Percentiles rank a stretch among this genome's conserved stretches.
Evolutionary conservation across 345 rosid genomes (phyloP).

Genomic region (Erodium maritimum): DNA sequence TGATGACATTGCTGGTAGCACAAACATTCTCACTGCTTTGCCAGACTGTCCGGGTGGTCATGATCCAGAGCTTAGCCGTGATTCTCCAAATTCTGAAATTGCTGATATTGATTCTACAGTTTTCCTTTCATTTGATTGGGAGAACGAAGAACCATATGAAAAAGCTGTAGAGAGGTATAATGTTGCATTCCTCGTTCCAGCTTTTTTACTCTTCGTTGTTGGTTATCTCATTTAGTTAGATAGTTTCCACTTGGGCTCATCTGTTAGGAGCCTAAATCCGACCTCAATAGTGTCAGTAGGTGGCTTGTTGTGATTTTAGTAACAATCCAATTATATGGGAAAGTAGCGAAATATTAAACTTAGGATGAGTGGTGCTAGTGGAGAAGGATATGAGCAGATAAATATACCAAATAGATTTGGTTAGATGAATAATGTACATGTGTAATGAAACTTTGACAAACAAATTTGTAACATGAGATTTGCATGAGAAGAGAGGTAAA

Average conservation of each 20-base stretch:
- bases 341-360: too few relatives aligned
- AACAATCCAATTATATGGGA: background rate
- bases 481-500: background rate
- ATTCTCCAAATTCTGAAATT: slow-evolving; percentile 28
- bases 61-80: slow-evolving; percentile 22
- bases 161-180: slow-evolving; percentile 76
- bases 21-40: slow-evolving; percentile 24
- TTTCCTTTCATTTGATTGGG: slow-evolving; percentile 90
- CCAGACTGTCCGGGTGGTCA: slow-evolving; percentile 40
- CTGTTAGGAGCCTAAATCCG: too few relatives aligned
- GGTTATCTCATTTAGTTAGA: background rate
- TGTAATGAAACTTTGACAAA: background rate
- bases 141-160: slow-evolving; percentile 79
- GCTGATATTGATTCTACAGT: slow-evolving; percentile 46
- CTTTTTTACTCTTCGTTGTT: slow-evolving; percentile 1
- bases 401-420: background rate
- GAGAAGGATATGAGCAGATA: background rate
- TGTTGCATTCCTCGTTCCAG: slow-evolving; percentile 4
- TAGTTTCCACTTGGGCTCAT: background rate
- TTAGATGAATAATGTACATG: background rate
- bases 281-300: too few relatives aligned
- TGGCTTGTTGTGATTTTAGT: background rate
- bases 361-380: background rate
- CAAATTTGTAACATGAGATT: background rate
- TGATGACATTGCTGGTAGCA: slow-evolving; percentile 40